phyloP scores from a whole-genome alignment of 1,284 basidiomycete genomes.

The Tremellales sp. region DNA sequence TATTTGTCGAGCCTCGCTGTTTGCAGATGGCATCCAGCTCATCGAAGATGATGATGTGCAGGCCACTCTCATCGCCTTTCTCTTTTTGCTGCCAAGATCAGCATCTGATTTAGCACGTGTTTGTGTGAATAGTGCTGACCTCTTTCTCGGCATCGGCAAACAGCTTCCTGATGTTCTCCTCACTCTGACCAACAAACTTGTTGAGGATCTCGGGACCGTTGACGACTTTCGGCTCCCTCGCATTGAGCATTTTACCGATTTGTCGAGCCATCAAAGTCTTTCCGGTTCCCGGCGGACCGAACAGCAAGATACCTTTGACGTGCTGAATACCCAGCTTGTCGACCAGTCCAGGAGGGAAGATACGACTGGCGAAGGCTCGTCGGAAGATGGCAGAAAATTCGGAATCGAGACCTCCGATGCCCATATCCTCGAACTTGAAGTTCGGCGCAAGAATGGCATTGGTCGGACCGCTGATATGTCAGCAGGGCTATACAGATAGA shows the following conservation, averaged over 20 bases:
- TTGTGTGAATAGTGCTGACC: slow-evolving; percentile 58
- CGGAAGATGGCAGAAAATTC: slow-evolving; percentile 98
- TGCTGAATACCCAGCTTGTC: slow-evolving; percentile 99
- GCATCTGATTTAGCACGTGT: background rate
- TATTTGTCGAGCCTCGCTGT: slow-evolving; percentile 81
- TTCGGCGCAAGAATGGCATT: slow-evolving; percentile 97
- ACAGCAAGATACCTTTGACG: slow-evolving; percentile 94
- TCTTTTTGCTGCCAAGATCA: slow-evolving; percentile 87
- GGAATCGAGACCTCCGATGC: slow-evolving; percentile 92
- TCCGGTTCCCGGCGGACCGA: slow-evolving; percentile 95
- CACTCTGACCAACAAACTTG: slow-evolving; percentile 96
- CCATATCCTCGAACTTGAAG: slow-evolving; percentile 99
- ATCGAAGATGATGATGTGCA: slow-evolving; percentile 99
- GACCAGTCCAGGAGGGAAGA: slow-evolving; percentile 93
- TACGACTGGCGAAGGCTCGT: slow-evolving; percentile 95
- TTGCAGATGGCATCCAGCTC: slow-evolving; percentile 99
- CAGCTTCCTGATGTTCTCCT: slow-evolving; percentile 97
- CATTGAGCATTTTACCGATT: slow-evolving; percentile 99
- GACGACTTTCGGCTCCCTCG: slow-evolving; percentile 95
- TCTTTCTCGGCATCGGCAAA: slow-evolving; percentile 98
- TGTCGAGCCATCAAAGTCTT: slow-evolving; percentile 98
- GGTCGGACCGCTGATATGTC: slow-evolving; percentile 63
- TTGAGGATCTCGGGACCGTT: slow-evolving; percentile 93
- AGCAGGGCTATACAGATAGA: background rate
- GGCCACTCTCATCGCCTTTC: slow-evolving; percentile 94